Evolutionary conservation across 495 filamentous ascomycete species (phyloP), one percentile per base, ranked within the genome.

Genomic region (Elasticomyces elasticus): DNA sequence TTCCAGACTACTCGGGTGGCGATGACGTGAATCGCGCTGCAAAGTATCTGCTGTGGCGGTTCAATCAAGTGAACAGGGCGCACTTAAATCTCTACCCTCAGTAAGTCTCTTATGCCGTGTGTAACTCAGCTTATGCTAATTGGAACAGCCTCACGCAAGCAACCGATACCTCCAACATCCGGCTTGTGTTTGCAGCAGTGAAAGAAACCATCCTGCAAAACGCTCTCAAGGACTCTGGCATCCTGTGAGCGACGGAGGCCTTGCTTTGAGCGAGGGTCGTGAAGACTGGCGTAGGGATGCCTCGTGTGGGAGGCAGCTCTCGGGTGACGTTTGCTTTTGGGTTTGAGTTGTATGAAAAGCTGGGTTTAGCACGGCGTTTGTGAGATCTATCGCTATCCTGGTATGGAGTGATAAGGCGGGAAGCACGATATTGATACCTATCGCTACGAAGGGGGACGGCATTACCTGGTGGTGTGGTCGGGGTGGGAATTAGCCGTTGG

Each of bases 171-270:
- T 94, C 89, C 38, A 98, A 98, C 67, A 95, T 98, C 66, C 87
- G 92, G 35, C 76, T 98, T 17, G 92, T 98, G 30, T 98, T 98
- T 69, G 92, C 92, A 28, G 92, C 92, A 2, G 92, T 98, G 35
- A 98, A 98, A 70, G 92, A 98, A 71, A 98, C 92, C 27, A 97
- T 98, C 58, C 76, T 98, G 42, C 94, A 97, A 70, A 98, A 97
- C 68, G 92, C 92, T 22, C 75, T 98, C 65, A 95, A 92, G 74
- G 92, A 98, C 68, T 96, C 92, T 4, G 92, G 92, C 59, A 97
- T 98, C 28, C 27, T 60, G 22, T 60, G 26, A 51, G 13, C 43
- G 26, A 3, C 37, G 6, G 24, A 26, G n/a, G n/a, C n/a, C n/a
- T n/a, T n/a, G n/a, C n/a, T n/a, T n/a, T n/a, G n/a, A n/a, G n/a